Conservation (phyloP, 441 rosid species). For the Corymbia calophylla region DNA sequence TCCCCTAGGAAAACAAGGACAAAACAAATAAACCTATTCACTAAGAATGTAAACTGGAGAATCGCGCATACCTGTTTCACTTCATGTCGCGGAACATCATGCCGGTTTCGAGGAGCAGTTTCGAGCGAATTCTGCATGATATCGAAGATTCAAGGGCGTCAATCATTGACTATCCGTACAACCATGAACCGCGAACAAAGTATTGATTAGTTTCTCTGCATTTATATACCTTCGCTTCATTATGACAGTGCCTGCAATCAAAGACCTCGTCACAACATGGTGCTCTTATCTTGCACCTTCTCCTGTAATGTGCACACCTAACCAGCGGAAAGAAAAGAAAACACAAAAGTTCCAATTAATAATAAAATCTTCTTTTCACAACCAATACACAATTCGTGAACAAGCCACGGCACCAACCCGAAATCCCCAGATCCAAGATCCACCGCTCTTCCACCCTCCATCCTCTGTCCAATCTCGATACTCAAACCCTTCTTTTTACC, state of each 20-base stretch:
- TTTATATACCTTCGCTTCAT: constrained; percentile 54
- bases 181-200: not conserved
- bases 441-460: constrained; percentile 31
- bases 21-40: not conserved
- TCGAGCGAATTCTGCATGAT: constrained; percentile 38
- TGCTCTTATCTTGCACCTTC: constrained; percentile 72
- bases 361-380: not conserved
- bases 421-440: constrained; percentile 48
- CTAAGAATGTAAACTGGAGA: not conserved
- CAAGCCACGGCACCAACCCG: constrained; percentile 35
- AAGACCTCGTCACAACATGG: constrained; percentile 77
- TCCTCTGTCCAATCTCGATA: constrained; percentile 1
- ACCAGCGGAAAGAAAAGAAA: not conserved
- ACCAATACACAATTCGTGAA: not conserved
- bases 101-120: constrained; percentile 34
- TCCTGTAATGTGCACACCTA: constrained; percentile 71
- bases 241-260: constrained; percentile 83
- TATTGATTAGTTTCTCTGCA: not conserved
- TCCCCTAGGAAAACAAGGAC: not conserved
- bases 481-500: not conserved
- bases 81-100: constrained; percentile 71
- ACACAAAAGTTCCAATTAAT: not conserved
- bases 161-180: not conserved
- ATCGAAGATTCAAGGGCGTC: not conserved
- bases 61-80: constrained; percentile 42